These are phyloP conservation scores for Bothriochloa decipiens DNA, from an alignment of 176 grass and related monocot genomes.

Conservation along the genomic window DNA sequence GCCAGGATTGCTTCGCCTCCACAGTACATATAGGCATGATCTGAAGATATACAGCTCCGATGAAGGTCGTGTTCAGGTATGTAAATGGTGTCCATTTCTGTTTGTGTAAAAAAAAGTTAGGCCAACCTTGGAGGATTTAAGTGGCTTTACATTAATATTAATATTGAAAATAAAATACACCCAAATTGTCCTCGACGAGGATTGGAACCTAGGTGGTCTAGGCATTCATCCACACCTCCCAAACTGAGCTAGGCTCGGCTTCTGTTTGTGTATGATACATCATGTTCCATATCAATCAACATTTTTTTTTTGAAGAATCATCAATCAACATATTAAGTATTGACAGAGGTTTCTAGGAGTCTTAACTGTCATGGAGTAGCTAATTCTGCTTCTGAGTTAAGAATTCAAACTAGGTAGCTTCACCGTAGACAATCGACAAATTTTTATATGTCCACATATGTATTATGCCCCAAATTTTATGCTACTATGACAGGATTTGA, in stretches of 20 bases:
- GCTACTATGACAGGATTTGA: not conserved
- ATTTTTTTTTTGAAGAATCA: not conserved
- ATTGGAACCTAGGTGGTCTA: not conserved
- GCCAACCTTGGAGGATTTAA: not conserved
- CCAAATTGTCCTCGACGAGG: not conserved
- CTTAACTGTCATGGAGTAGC: not conserved
- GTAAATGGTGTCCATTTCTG: constrained; percentile 10
- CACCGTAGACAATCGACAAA: not conserved
- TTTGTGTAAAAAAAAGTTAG: constrained; percentile 22
- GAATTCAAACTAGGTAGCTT: not conserved
- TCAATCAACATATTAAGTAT: constrained; percentile 2
- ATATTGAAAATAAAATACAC: not conserved
- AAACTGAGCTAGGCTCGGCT: not conserved
- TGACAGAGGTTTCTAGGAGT: not conserved
- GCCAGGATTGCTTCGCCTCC: constrained; percentile 96
- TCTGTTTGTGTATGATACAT: constrained; percentile 30
- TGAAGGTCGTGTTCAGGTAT: constrained; percentile 95
- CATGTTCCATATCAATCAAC: constrained; percentile 2
- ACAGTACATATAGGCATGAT: constrained; percentile 97
- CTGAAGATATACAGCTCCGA: constrained; percentile 99
- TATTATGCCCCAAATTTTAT: not conserved
- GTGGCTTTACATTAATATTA: not conserved
- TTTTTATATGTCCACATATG: not conserved
- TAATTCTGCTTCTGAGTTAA: constrained; percentile 3
- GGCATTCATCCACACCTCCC: not conserved